These are phyloP conservation scores for Basipetospora chlamydospora DNA, from an alignment of 2,329 filamentous ascomycete species.

Conservation along the genomic window DNA sequence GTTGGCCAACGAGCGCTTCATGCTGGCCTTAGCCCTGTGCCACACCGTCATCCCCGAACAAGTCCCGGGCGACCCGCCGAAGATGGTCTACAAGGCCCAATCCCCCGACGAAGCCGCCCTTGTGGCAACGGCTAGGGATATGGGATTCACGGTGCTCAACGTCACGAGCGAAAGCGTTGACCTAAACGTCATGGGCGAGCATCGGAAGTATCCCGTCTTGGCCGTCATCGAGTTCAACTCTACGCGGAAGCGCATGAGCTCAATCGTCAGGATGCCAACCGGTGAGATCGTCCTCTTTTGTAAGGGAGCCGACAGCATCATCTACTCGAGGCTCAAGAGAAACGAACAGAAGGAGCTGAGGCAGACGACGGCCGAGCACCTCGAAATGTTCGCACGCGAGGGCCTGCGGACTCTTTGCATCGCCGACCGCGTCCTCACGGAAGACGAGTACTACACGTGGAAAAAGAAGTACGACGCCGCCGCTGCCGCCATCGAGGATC, in stretches of 20 bases:
- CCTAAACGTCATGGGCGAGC: constrained; percentile 74
- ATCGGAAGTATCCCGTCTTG: constrained; percentile 71
- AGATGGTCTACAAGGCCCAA: constrained; percentile 90
- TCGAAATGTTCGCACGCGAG: constrained; percentile 94
- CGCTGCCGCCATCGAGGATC: constrained; percentile 65
- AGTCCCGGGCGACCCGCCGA: constrained; percentile 76
- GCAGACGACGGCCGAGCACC: constrained; percentile 72
- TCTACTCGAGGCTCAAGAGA: constrained; percentile 76
- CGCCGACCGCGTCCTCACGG: constrained; percentile 64
- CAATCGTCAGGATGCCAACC: constrained; percentile 89
- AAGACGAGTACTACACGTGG: constrained; percentile 76
- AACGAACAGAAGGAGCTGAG: constrained; percentile 79
- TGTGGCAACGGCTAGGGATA: constrained; percentile 85
- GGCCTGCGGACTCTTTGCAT: constrained; percentile 91
- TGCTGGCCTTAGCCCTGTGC: constrained; percentile 89
- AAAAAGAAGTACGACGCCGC: constrained; percentile 77
- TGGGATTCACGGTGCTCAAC: constrained; percentile 85
- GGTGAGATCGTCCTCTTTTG: constrained; percentile 82
- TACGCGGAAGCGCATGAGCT: constrained; percentile 85
- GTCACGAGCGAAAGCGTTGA: constrained; percentile 67
- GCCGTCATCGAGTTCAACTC: constrained; percentile 98
- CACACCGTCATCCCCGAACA: constrained; percentile 92
- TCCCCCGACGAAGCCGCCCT: constrained; percentile 93
- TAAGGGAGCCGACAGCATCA: constrained; percentile 95
- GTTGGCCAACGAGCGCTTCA: constrained; percentile 71